Conservation (phyloP, 257 asterid genomes). For the Ballota nigra region DNA sequence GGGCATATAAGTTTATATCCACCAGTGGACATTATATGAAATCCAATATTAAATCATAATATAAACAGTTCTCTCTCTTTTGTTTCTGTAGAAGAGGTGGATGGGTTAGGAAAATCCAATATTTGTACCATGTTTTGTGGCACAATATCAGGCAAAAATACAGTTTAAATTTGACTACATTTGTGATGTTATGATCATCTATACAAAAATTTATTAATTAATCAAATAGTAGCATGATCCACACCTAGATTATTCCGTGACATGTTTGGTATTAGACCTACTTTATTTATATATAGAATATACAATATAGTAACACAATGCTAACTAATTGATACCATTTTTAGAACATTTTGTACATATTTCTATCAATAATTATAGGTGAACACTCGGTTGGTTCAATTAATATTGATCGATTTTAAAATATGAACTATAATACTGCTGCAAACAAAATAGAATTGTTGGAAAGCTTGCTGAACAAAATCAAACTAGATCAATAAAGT, state of each 20-base stretch:
- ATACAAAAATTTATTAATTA: neutral
- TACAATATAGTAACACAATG: too few species aligned
- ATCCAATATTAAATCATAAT: too few species aligned
- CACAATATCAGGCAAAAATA: neutral
- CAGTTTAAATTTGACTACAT: neutral
- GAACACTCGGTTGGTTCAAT: neutral
- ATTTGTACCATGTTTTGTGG: constrained; percentile 10
- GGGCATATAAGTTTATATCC: too few species aligned
- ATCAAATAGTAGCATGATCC: neutral
- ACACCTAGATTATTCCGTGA: neutral
- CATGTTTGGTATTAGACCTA: neutral
- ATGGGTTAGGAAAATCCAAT: neutral
- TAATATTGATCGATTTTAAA: neutral
- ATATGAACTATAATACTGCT: too few species aligned
- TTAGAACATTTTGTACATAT: neutral
- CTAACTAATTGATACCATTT: too few species aligned
- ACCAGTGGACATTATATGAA: too few species aligned
- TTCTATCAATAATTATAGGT: neutral
- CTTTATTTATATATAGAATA: neutral
- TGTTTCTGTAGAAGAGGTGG: constrained; percentile 16
- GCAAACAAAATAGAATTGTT: too few species aligned
- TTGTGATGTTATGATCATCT: neutral
- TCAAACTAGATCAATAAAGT: too few species aligned
- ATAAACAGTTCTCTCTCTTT: neutral
- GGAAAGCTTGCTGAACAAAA: too few species aligned